Evolutionary conservation across 257 asterid species (phyloP).

Genomic region (Paulownia fortunei): DNA sequence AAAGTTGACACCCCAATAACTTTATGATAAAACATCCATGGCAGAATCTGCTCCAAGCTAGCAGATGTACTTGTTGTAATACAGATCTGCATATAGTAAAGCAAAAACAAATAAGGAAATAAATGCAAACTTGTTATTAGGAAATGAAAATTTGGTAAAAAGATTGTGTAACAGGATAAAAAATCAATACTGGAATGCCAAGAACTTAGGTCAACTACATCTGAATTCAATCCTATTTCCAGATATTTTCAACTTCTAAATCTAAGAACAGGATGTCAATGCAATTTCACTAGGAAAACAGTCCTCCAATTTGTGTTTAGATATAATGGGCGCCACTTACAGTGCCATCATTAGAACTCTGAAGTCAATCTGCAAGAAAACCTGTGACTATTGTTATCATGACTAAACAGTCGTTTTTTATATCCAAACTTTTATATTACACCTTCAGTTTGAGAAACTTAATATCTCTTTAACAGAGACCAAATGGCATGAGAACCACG

Average conservation of each 20-base stretch:
- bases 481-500: constrained; percentile 20
- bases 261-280: constrained; percentile 7
- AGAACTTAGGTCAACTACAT: constrained; percentile 15
- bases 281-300: constrained; percentile 10
- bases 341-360: constrained; percentile 14
- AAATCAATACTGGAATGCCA: constrained; percentile 31
- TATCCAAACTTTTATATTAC: not conserved
- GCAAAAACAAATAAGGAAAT: constrained; percentile 9
- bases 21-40: constrained; percentile 90
- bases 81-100: constrained; percentile 56
- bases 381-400: not conserved
- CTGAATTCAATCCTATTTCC: not conserved
- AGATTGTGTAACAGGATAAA: not conserved
- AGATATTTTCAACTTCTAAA: constrained; percentile 7
- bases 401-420: not conserved
- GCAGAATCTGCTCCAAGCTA: constrained; percentile 82
- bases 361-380: constrained; percentile 9
- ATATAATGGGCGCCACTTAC: constrained; percentile 4
- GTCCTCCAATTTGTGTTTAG: not conserved
- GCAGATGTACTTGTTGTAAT: constrained; percentile 83
- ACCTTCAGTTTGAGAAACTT: constrained; percentile 3
- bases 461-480: constrained; percentile 3
- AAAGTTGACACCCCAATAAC: constrained; percentile 77
- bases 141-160: not conserved
- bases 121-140: not conserved